Percentiles rank a stretch among this genome's conserved stretches.
phyloP scores from a whole-genome alignment of 345 rosid species.

The Melastoma malabathricum region DNA sequence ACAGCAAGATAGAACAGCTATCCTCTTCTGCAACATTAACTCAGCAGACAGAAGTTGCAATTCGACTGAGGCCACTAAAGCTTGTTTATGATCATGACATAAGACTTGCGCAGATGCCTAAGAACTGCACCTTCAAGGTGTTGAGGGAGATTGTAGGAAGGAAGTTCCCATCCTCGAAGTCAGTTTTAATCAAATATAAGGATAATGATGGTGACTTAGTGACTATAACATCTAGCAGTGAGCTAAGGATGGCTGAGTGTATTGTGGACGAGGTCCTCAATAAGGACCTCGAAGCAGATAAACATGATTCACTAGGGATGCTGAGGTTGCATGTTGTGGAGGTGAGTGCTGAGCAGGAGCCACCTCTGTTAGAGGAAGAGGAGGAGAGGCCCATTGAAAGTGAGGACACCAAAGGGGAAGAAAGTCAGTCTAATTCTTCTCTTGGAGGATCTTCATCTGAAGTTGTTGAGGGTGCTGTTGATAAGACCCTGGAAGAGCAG shows the following conservation, averaged over 20 bases:
- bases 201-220: constrained; percentile 93
- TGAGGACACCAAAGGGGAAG: constrained; percentile 49
- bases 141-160: constrained; percentile 67
- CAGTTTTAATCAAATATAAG: constrained; percentile 75
- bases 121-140: constrained; percentile 59
- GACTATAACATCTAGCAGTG: constrained; percentile 62
- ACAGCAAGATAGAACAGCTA: constrained; percentile 19
- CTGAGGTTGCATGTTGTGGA: constrained; percentile 85
- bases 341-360: constrained; percentile 90
- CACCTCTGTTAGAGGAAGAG: constrained; percentile 51
- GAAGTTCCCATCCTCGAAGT: constrained; percentile 74
- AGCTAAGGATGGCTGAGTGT: constrained; percentile 69
- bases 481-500: constrained; percentile 30
- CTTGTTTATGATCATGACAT: constrained; percentile 93
- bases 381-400: constrained; percentile 52
- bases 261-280: constrained; percentile 41
- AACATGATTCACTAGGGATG: constrained; percentile 42
- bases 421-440: constrained; percentile 34
- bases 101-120: constrained; percentile 77
- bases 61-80: constrained; percentile 59
- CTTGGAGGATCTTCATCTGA: constrained; percentile 36
- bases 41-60: constrained; percentile 23
- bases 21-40: constrained; percentile 15
- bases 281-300: constrained; percentile 46
- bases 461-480: constrained; percentile 32